Evolutionary conservation across 2,329 filamentous ascomycete genomes (phyloP), one percentile per base, ranked within the genome.

Genomic region (Emergomyces africanus): DNA sequence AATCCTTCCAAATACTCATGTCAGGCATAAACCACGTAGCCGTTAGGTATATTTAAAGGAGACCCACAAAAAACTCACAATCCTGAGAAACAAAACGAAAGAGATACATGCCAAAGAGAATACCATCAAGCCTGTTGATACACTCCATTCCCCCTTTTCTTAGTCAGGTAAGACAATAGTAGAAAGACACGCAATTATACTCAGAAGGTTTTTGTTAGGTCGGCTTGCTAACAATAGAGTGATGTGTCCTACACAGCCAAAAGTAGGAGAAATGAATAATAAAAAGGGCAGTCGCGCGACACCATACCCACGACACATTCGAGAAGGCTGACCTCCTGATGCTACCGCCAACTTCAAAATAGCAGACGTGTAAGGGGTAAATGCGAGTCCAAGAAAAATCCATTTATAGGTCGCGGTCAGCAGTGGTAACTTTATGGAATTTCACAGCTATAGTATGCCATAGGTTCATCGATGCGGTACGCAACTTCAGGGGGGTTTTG

Each of bases 401-500:
- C 23, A 9, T 51, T 20, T n/a, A 15, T 35, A 33, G 30, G n/a
- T 20, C 49, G 18, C n/a, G 9, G 35, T 14, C 23, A 41, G n/a
- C 35, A 41, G 23, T 20, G n/a, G 12, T 12, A 6, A 30, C 10
- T 44, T 55, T 20, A 42, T n/a, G 37, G 53, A 39, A 58, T 73
- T 39, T 69, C 68, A 20, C 48, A 61, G 59, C 70, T 74, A 60
- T 77, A 77, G 59, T 73, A 75, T 14, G 72, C 74, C 57, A 72
- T 68, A 35, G 73, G 71, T 58, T 76, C 72, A 57, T 70, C 70
- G 30, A 71, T 67, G 50, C 75, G 64, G 50, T 72, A 69, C 1
- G 75, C 76, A 9, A 77, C 71, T 62, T 77, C 75, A 3, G 75
- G 75, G 54, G 77, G 65, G 77, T 87, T 70, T 9, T 74, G 67